Evolutionary conservation across 1,284 basidiomycete genomes (phyloP).

Genomic region (Cryptococcus wingfieldii): DNA sequence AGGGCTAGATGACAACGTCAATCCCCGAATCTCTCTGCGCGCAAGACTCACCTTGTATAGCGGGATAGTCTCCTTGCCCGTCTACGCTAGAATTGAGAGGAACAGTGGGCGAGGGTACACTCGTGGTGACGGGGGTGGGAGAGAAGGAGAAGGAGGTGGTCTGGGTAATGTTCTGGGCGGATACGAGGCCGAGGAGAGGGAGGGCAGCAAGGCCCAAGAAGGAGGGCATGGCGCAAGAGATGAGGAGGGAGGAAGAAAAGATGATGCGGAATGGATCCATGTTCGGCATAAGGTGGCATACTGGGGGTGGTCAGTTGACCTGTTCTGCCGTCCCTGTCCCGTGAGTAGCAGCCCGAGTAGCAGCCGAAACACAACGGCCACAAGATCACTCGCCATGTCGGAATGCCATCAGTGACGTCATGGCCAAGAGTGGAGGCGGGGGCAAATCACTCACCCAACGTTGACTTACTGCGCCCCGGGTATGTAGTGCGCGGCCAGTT

Average conservation of each 20-base stretch:
- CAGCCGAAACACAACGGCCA: too few relatives aligned
- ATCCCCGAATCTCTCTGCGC: constrained; percentile 27
- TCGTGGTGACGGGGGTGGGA: constrained; percentile 55
- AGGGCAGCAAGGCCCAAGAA: background rate
- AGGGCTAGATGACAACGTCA: constrained; percentile 16
- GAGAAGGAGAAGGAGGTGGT: constrained; percentile 25
- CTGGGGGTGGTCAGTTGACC: too few relatives aligned
- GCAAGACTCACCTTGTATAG: constrained; percentile 64
- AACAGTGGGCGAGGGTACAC: constrained; percentile 61
- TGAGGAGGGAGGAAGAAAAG: background rate
- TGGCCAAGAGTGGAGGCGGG: too few relatives aligned
- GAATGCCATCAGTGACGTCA: too few relatives aligned
- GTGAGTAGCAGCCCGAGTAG: too few relatives aligned
- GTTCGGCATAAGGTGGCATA: too few relatives aligned
- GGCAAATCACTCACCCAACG: too few relatives aligned
- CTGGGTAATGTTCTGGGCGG: constrained; percentile 20
- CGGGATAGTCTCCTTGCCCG: constrained; percentile 65
- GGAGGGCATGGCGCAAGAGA: background rate
- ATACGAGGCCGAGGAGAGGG: background rate
- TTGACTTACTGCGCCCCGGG: too few relatives aligned
- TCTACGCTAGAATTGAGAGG: constrained; percentile 58
- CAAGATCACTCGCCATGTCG: too few relatives aligned
- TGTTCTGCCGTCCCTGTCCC: too few relatives aligned
- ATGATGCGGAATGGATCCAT: too few relatives aligned
- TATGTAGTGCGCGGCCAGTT: too few relatives aligned